Evolutionary conservation across 2,329 filamentous ascomycete genomes (phyloP).

Genomic region (Pyricularia sp.): DNA sequence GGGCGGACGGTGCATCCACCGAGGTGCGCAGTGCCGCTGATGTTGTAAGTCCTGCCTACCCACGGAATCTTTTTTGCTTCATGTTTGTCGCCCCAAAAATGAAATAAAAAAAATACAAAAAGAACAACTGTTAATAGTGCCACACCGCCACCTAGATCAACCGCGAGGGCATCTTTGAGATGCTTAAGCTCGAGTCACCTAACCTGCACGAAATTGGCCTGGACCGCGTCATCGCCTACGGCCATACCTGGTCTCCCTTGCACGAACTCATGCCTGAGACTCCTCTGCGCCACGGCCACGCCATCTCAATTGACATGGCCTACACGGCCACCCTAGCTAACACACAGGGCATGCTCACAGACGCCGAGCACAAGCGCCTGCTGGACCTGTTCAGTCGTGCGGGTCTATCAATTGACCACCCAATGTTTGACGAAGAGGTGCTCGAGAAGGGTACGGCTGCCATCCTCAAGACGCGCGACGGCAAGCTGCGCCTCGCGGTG

Average conservation of each 20-base stretch:
- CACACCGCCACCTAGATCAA: slow-evolving; percentile 41
- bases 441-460: slow-evolving; percentile 57
- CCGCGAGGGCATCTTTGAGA: slow-evolving; percentile 59
- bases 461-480: slow-evolving; percentile 63
- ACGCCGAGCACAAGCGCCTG: slow-evolving; percentile 51
- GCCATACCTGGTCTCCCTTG: slow-evolving; percentile 65
- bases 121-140: not conserved
- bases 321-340: slow-evolving; percentile 62
- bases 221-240: slow-evolving; percentile 64
- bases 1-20: slow-evolving; percentile 41
- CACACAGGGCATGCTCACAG: slow-evolving; percentile 48
- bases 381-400: slow-evolving; percentile 61
- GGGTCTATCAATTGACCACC: slow-evolving; percentile 63
- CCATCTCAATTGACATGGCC: slow-evolving; percentile 48
- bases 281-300: slow-evolving; percentile 59
- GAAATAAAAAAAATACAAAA: too few species aligned
- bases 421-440: slow-evolving; percentile 55
- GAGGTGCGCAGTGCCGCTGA: slow-evolving; percentile 55
- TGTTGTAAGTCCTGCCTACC: slow-evolving; percentile 11
- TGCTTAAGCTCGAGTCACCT: slow-evolving; percentile 64
- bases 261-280: slow-evolving; percentile 62
- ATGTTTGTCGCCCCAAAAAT: not conserved
- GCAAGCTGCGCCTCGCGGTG: slow-evolving; percentile 57
- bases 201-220: slow-evolving; percentile 66
- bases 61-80: not conserved